Conservation (phyloP, 495 filamentous ascomycete species). For the Penicillium subrubescens region DNA sequence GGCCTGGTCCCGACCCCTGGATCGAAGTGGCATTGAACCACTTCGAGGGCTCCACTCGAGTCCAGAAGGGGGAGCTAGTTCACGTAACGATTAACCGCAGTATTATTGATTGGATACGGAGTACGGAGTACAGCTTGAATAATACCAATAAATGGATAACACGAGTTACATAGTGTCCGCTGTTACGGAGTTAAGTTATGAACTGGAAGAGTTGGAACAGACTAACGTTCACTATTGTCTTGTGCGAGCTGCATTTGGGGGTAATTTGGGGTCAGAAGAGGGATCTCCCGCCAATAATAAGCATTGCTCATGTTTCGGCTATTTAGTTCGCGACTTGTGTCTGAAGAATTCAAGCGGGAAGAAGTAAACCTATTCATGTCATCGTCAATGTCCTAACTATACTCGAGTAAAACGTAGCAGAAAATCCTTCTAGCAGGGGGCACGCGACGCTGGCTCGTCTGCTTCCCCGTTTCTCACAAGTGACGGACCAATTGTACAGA, state of each 20-base stretch:
- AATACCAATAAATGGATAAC: neutral
- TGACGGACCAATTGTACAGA: neutral
- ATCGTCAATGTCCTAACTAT: neutral
- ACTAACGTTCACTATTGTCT: neutral
- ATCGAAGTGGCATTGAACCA: conserved; percentile 29
- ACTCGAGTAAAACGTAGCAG: neutral
- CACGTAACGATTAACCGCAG: conserved; percentile 22
- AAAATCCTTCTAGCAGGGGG: neutral
- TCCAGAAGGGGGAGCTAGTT: conserved; percentile 24
- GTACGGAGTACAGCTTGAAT: neutral
- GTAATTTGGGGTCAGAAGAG: conserved; percentile 1
- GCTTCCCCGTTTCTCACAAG: neutral
- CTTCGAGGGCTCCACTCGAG: conserved; percentile 25
- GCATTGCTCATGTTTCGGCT: conserved; percentile 18
- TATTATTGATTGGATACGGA: conserved; percentile 1
- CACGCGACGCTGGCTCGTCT: neutral
- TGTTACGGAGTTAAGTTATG: neutral
- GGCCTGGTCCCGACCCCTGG: conserved; percentile 31
- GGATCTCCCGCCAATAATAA: conserved; percentile 15
- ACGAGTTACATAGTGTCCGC: neutral
- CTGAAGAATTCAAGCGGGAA: neutral
- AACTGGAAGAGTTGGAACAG: neutral
- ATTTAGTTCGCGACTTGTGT: neutral
- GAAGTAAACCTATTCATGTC: too few relatives aligned
- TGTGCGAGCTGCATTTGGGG: neutral